Evolutionary conservation across 371 early-diverging fungal species (phyloP), one percentile per base, ranked within the genome.

Genomic region (Coemansia sp.): DNA sequence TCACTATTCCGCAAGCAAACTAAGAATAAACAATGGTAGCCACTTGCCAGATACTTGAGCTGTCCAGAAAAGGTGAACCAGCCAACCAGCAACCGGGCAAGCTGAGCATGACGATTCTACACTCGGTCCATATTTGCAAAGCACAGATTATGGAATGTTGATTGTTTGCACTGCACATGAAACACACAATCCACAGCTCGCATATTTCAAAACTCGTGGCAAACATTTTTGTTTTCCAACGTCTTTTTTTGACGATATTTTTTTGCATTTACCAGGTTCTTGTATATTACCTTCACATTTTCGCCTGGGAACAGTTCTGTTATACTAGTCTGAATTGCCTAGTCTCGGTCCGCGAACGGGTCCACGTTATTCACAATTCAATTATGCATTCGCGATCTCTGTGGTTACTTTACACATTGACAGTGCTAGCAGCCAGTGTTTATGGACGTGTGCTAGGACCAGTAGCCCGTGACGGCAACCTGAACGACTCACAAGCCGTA

Each of bases 381-480:
- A 27, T 11, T 11, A 47, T 59, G 45, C 48, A 50, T 21, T 42
- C 31, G 65, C 62, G 34, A 60, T 6, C 26, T 13, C 6, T 7
- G 16, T 37, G 24, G 34, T 0, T 56, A 6, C 16, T 56, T n/a
- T 27, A 16, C 26, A 39, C 27, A 4, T 26, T 51, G 14, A 4
- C 45, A 48, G 61, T 16, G n/a, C 26, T 61, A 31, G 21, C 37
- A 34, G 37, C 10, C 5, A n/a, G 39, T 4, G 16, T 16, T n/a
- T 11, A 13, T 24, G 34, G 47, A 11, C 31, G 40, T 39, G 37
- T 40, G 26, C 14, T 39, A 0, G 51, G 1, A 10, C 21, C 45
- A 48, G 45, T 24, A 26, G 37, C 60, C 0, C 73, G 77, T 24
- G 74, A 68, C 21, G 77, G 66, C 5, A 77, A 69, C 66, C 66